Percentiles rank a stretch among this genome's conserved stretches.
phyloP scores from a whole-genome alignment of 1,284 basidiomycete genomes.

The Rhodotorula sp. region DNA sequence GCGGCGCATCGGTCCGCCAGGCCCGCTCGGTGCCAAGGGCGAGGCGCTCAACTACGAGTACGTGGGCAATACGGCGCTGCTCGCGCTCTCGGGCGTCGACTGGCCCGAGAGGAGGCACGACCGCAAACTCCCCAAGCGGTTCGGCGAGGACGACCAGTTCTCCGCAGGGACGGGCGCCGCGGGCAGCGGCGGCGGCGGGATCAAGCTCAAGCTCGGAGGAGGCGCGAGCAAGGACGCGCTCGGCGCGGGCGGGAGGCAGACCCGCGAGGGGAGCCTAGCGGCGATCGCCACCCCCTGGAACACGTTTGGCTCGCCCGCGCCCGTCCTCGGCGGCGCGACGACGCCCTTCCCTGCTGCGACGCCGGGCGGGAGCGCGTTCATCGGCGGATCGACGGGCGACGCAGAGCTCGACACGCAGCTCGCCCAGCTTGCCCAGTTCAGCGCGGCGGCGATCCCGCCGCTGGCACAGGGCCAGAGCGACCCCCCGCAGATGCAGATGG shows the following conservation, averaged over 20 bases:
- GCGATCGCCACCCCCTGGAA: not conserved
- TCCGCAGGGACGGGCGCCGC: not conserved
- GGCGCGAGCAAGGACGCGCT: not conserved
- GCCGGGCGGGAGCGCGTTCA: not conserved
- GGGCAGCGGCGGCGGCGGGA: not conserved
- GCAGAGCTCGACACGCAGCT: not conserved
- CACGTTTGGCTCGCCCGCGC: conserved; percentile 7
- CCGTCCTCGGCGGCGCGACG: not conserved
- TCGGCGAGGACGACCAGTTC: not conserved
- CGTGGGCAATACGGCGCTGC: conserved; percentile 28
- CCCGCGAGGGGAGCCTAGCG: not conserved
- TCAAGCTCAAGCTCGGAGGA: conserved; percentile 30
- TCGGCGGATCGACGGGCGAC: not conserved
- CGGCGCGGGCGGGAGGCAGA: not conserved
- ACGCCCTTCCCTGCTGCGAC: not conserved
- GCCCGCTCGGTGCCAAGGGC: conserved; percentile 44
- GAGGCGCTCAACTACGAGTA: conserved; percentile 44
- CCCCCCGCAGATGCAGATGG: not conserved
- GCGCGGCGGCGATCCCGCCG: not conserved
- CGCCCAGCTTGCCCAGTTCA: not conserved
- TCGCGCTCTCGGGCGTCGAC: conserved; percentile 33
- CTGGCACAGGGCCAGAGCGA: not conserved
- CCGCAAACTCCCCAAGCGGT: conserved; percentile 17
- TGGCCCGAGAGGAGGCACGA: conserved; percentile 31
- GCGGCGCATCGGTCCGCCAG: conserved; percentile 46